A percentile compares a stretch with the other conserved stretches of the same genome.
Evolutionary conservation across 192 early-diverging fungal genomes (phyloP).

Genomic region (Obelidium mucronatum): DNA sequence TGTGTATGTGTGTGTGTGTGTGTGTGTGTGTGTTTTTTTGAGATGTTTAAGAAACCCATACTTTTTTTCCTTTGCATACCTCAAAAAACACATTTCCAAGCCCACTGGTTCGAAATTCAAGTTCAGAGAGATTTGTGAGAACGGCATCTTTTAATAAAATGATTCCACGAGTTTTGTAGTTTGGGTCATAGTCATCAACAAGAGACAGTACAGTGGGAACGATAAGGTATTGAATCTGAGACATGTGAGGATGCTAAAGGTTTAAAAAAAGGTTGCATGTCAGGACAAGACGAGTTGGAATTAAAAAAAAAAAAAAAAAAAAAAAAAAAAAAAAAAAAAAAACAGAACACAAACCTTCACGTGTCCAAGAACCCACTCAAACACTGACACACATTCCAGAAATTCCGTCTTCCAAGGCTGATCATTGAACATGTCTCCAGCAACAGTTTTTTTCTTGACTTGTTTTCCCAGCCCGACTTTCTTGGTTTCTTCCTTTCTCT

Average conservation of each 20-base stretch:
- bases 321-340: neutral
- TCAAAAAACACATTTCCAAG: conserved; percentile 50
- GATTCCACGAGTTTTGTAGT: conserved; percentile 42
- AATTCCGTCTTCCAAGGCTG: conserved; percentile 46
- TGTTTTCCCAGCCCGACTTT: conserved; percentile 9
- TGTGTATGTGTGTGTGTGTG: no score
- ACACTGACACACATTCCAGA: conserved; percentile 43
- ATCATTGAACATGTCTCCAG: conserved; percentile 2
- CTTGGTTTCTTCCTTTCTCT: no score
- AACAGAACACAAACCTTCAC: conserved; percentile 21
- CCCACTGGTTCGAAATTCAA: conserved; percentile 37
- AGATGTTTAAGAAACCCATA: neutral
- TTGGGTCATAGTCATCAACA: conserved; percentile 48
- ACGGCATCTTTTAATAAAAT: conserved; percentile 34
- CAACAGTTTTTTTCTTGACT: neutral
- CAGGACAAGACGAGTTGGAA: no score
- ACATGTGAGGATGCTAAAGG: conserved; percentile 30
- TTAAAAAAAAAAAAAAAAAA: neutral
- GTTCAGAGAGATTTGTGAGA: conserved; percentile 24
- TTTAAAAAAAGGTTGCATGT: conserved; percentile 6
- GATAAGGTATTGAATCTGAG: conserved; percentile 38
- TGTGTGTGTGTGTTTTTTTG: neutral
- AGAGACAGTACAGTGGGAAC: conserved; percentile 44
- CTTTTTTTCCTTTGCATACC: neutral
- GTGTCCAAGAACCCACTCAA: conserved; percentile 36